Evolutionary conservation across 176 grass and related monocot species (phyloP).

Genomic region (Metroxylon sagu): DNA sequence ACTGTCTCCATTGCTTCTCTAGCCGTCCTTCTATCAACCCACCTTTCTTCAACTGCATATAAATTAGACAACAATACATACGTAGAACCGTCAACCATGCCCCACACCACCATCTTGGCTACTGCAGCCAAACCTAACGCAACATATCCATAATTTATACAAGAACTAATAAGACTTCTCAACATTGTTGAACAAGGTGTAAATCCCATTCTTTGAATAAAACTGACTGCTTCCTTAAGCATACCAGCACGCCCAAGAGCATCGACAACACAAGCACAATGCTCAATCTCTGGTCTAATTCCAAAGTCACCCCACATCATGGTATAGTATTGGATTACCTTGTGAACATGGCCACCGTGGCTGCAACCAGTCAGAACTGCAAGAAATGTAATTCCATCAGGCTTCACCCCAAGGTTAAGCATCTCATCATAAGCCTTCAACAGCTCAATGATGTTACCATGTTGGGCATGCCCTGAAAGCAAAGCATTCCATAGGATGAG

Average conservation of each 20-base stretch:
- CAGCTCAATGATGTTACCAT: constrained; percentile 6
- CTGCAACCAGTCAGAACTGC: constrained; percentile 10
- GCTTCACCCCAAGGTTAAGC: neutral
- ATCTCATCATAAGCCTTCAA: neutral
- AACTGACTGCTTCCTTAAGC: constrained; percentile 5
- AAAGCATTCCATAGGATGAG: constrained; percentile 14
- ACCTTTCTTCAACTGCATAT: constrained; percentile 6
- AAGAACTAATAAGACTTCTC: constrained; percentile 10
- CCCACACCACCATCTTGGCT: constrained; percentile 10
- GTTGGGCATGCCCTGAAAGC: constrained; percentile 10
- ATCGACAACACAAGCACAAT: constrained; percentile 6
- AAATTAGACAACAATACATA: constrained; percentile 16
- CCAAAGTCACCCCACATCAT: constrained; percentile 1
- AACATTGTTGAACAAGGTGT: constrained; percentile 5
- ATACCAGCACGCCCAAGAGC: constrained; percentile 15
- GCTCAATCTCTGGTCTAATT: constrained; percentile 11
- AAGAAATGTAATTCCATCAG: constrained; percentile 12
- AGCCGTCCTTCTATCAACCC: constrained; percentile 5
- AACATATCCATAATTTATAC: constrained; percentile 5
- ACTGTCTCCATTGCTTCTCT: constrained; percentile 9
- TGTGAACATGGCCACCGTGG: constrained; percentile 6
- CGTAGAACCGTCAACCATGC: constrained; percentile 5
- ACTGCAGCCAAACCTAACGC: constrained; percentile 10
- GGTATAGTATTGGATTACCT: neutral
- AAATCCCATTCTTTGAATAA: neutral